Base-by-base conservation (phyloP, 2,329 filamentous ascomycete genomes). In the Clarireedia paspali region DNA sequence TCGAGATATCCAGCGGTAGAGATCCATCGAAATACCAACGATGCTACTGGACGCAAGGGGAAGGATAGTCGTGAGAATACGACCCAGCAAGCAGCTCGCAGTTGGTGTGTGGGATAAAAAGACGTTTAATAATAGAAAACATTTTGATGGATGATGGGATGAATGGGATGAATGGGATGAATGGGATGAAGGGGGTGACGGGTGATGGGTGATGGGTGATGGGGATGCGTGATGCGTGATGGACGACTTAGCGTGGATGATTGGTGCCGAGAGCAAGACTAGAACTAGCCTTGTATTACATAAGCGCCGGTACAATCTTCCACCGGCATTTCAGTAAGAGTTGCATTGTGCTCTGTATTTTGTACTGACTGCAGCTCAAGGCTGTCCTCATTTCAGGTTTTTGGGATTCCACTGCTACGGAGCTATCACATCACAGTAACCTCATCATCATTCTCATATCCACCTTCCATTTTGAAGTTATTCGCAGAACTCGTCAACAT, bases 401-500 rank as follows among this genome's bases (percentile, higher is more conserved):
- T 40, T 40, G 17, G 17, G 27, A 9, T 10, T 10, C 1, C 4
- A 10, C 7, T 9, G 27, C 27, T 40, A 14, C 14, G 6, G 17
- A 20, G 20, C 0, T 20, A 20, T 45, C 40, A 45, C n/a, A 20
- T 45, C 40, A 45, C 40, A 45, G 17, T 20, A 5, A 9, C 14
- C 38, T 9, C 38, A 38, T 10, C 39, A 42, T 53, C 17, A n/a
- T 47, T 27, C 26, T 24, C n/a, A 47, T 49, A 23, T 15, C 30
- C 30, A 47, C 51, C 42, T 54, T 49, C 46, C 42, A 42, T 44
- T 49, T 49, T 48, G 51, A 49, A 49, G 10, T 14, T 23, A 46
- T 46, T 26, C 44, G 9, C 17, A 24, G 20, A 24, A 27, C 9
- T 40, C 39, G 6, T 15, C 39, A 40, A 40, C 12, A 20, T 44